Evolutionary conservation across 2,329 filamentous ascomycete genomes (phyloP), one percentile per base, ranked within the genome.

Genomic region (Aspergillus sp.): DNA sequence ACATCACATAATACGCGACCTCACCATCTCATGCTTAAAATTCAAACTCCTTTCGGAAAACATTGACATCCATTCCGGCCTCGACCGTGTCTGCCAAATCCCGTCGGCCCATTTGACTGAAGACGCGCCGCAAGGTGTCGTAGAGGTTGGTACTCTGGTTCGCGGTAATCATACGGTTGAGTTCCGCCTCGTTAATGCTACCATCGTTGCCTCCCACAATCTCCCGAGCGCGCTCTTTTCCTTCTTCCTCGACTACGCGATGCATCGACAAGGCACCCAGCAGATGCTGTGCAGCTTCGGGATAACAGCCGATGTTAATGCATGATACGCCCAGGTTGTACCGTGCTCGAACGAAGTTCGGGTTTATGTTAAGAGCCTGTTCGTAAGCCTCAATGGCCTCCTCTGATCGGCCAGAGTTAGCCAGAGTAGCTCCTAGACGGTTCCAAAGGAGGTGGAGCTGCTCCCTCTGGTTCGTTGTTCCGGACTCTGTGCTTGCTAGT

Each of bases 361-460:
- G 91, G 56, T 93, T 89, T 60, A 97, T 85, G 44, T 87, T 89
- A 8, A 99, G 84, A 0, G 95, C 95, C 71, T 93, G 91, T 69
- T 96, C 92, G 76, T 99, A 99, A 1, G 95, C 95, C 45, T 93
- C 90, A 68, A 99, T 99, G 58, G 95, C 95, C 75, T 99, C 95
- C 77, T 99, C 95, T 54, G 87, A 90, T 59, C 92, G 89, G 46
- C 93, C 93, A 51, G 88, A 92, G 80, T 99, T 99, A 67, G 95
- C 95, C 5, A 99, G 87, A 0, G 95, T 99, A 1, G 95, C 95
- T 42, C 95, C 95, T 0, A 99, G 87, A 2, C 95, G 86, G 80
- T 99, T 99, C 95, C 95, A 99, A 30, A 99, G 86, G 19, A 99
- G 85, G 71, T 98, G 95, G 1, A 97, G 81, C 76, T 97, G 92